These are phyloP conservation scores for Botrytis tulipae DNA, from an alignment of 2,329 filamentous ascomycete genomes.

Conservation along the genomic window DNA sequence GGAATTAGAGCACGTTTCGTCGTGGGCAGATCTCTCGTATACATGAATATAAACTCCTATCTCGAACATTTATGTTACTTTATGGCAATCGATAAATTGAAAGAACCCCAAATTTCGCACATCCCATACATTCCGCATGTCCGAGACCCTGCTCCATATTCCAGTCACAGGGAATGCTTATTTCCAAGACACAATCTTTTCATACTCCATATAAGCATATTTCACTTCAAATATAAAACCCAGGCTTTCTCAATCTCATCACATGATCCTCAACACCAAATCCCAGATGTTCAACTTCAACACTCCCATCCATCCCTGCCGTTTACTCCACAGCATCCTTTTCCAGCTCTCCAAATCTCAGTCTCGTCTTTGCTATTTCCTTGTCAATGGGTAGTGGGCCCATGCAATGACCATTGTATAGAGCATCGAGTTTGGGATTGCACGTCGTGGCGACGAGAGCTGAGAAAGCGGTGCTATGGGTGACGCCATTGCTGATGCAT, in stretches of 20 bases:
- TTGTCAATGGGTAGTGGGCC: not conserved
- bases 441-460: constrained; percentile 22
- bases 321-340: not conserved
- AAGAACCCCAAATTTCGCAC: not conserved
- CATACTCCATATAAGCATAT: not conserved
- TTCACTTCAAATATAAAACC: not conserved
- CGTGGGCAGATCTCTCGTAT: not conserved
- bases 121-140: not conserved
- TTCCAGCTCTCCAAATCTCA: not conserved
- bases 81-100: not conserved
- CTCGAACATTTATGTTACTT: not conserved
- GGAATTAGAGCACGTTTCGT: not conserved
- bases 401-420: constrained; percentile 12
- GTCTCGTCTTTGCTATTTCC: not conserved
- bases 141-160: too few species aligned
- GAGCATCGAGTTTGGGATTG: constrained; percentile 15
- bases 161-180: too few species aligned
- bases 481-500: constrained; percentile 20
- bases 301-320: not conserved
- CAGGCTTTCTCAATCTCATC: not conserved
- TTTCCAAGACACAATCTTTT: not conserved
- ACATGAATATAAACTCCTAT: not conserved
- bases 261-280: not conserved
- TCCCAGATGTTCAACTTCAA: not conserved
- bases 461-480: constrained; percentile 24